phyloP scores from a whole-genome alignment of 1,284 basidiomycete species.

The Sanguinoderma infundibulare region DNA sequence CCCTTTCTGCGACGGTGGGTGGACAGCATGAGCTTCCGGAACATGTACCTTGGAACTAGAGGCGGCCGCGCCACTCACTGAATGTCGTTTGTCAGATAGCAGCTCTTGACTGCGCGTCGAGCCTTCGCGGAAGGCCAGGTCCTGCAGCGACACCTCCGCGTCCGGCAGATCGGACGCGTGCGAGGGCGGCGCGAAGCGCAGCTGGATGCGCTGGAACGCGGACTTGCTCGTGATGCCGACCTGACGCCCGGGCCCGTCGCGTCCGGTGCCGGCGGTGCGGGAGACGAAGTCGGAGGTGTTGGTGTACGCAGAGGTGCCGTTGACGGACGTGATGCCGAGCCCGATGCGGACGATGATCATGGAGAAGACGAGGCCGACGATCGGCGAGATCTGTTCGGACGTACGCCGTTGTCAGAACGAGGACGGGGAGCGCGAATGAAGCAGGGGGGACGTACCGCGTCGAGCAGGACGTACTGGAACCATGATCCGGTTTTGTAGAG shows the following conservation, averaged over 20 bases:
- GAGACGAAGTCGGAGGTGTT: neutral
- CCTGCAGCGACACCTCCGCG: neutral
- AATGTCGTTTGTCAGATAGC: neutral
- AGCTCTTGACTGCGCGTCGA: neutral
- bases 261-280: neutral
- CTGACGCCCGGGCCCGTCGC: neutral
- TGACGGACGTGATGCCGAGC: constrained; percentile 11
- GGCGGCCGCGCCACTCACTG: neutral
- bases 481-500: constrained; percentile 39
- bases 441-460: constrained; percentile 37
- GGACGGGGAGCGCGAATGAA: too few relatives aligned
- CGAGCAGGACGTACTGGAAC: constrained; percentile 44
- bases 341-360: constrained; percentile 21
- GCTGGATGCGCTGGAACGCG: neutral
- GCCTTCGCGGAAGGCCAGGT: neutral
- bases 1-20: neutral
- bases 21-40: neutral
- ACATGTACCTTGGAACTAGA: neutral
- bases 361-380: constrained; percentile 18
- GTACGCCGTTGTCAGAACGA: neutral
- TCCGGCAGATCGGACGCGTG: neutral
- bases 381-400: constrained; percentile 8
- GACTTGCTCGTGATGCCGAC: constrained; percentile 1
- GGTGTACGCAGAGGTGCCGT: neutral
- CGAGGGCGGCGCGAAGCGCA: neutral